Percentiles rank a stretch among this genome's conserved stretches.
phyloP scores from a whole-genome alignment of 2,329 filamentous ascomycete species.

The Colletotrichum siamense region DNA sequence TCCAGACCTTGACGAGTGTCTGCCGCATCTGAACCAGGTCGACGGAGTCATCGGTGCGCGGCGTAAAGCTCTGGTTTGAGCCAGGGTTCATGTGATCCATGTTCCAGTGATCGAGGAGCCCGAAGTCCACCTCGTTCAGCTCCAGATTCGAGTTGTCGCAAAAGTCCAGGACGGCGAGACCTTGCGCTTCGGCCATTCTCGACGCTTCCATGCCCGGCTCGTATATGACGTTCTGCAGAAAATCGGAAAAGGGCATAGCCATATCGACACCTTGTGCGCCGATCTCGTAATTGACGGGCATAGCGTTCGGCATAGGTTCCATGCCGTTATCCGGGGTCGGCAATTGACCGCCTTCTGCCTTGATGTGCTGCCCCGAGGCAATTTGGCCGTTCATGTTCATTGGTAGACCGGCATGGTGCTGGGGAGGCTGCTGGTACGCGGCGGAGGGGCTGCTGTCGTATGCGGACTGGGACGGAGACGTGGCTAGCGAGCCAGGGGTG shows the following conservation, averaged over 20 bases:
- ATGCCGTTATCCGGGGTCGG: slow-evolving; percentile 38
- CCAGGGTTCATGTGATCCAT: slow-evolving; percentile 39
- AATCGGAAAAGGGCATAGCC: slow-evolving; percentile 51
- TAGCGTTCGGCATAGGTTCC: slow-evolving; percentile 27
- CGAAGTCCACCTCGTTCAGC: slow-evolving; percentile 58
- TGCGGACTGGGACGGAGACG: slow-evolving; percentile 24
- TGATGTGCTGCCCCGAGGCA: slow-evolving; percentile 29
- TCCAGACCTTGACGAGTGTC: slow-evolving; percentile 53
- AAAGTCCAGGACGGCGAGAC: slow-evolving; percentile 53
- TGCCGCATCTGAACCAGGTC: slow-evolving; percentile 53
- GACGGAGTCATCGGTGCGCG: slow-evolving; percentile 39
- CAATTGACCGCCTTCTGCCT: slow-evolving; percentile 38
- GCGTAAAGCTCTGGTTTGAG: slow-evolving; percentile 30
- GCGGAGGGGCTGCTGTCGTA: slow-evolving; percentile 23
- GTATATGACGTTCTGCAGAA: slow-evolving; percentile 56
- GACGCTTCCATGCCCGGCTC: slow-evolving; percentile 45
- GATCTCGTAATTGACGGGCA: slow-evolving; percentile 14
- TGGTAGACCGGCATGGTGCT: slow-evolving; percentile 20
- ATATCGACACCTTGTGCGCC: slow-evolving; percentile 14
- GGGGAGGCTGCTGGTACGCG: slow-evolving; percentile 26
- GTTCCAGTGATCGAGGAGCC: slow-evolving; percentile 55
- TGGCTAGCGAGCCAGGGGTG: slow-evolving; percentile 15
- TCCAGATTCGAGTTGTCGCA: slow-evolving; percentile 55
- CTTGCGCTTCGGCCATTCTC: slow-evolving; percentile 40
- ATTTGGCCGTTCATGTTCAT: slow-evolving; percentile 30